Base-by-base conservation (phyloP, 1,139 yeast genomes). In the Blastobotrys proliferans region DNA sequence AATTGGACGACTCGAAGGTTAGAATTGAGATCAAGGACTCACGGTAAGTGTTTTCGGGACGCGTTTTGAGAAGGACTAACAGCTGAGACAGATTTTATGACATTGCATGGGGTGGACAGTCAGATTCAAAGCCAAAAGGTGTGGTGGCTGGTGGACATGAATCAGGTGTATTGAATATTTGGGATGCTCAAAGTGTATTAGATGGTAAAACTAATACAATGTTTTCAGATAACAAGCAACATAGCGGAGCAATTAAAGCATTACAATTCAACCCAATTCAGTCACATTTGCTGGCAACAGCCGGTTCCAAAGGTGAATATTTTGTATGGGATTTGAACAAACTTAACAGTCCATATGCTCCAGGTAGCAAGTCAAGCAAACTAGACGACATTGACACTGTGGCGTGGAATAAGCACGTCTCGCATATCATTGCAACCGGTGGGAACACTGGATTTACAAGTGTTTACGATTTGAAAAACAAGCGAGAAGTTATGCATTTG, bases 351-450 rank as follows among this genome's bases (percentile, higher is more conserved):
- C 94, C 95, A 11, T 68, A 76, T 42, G 61, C 77, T 4, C 94
- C 96, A 14, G 95, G 95, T 29, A 74, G 77, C 48, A 82, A 94
- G 16, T 55, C 57, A 31, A 55, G 65, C 72, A 79, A 90, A 16
- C 75, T 81, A 67, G 95, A 85, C 55, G 94, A 85, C 55, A 77
- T 94, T 47, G 76, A 83, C 28, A 75, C 86, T 34, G 78, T 92
- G 33, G 79, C 96, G 4, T 94, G 98, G 97, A 94, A 94, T 67
- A 80, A 83, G 57, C 70, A 79, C 27, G 84, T 86, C 44, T 70
- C 84, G 35, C 95, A 92, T 58, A 90, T 94, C 54, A 79, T 94
- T 63, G 98, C 97, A 20, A 76, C 86, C 44, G 94, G 96, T 6
- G 88, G 95, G 35, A 73, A 75, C 54, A 76, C 84, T 21, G 95